Evolutionary conservation across 768 basidiomycete genomes (phyloP), one percentile per base, ranked within the genome.

Genomic region (Goffeauzyma gilvescens): DNA sequence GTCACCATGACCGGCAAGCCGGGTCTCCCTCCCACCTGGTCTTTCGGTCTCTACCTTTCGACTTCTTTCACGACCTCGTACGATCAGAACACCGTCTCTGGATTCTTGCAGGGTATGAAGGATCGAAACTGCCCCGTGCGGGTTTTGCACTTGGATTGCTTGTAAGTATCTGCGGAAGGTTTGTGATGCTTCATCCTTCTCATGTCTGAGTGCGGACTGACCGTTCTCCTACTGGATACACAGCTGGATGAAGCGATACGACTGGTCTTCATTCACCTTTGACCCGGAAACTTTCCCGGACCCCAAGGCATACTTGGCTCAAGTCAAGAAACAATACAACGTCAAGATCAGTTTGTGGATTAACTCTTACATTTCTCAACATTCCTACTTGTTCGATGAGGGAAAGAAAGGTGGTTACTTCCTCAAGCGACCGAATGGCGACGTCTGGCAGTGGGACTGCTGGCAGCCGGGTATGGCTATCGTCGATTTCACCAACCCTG

Each of bases 201-300:
- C n/a, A 4, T 28, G 14, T 18, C 5, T 17, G 25, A 8, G 6
- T 15, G 6, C 7, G 18, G 36, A 32, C 36, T n/a, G 27, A 23
- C 32, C 14, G 8, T 34, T 34, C 7, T 27, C 3, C 1, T 33
- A 5, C 17, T n/a, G n/a, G n/a, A 32, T 3, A 9, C 13, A 14
- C 41, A 52, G 53, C 48, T 58, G 58, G 59, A 61, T 61, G 59
- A 54, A 50, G 28, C 40, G 44, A 21, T 60, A 42, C 53, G 53
- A 56, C 36, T 58, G 55, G 54, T 60, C 54, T 32, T 55, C 53
- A 10, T 82, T 81, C 64, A 76, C 76, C 1, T 81, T 79, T 54
- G 79, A 81, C 53, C 75, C 77, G 2, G 75, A 78, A 23, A 72
- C 74, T 52, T 82, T 82, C 68, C 78, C 78, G 4, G 71, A 82